phyloP scores from a whole-genome alignment of 2,329 filamentous ascomycete species.

The Penicillium sclerotigenum region DNA sequence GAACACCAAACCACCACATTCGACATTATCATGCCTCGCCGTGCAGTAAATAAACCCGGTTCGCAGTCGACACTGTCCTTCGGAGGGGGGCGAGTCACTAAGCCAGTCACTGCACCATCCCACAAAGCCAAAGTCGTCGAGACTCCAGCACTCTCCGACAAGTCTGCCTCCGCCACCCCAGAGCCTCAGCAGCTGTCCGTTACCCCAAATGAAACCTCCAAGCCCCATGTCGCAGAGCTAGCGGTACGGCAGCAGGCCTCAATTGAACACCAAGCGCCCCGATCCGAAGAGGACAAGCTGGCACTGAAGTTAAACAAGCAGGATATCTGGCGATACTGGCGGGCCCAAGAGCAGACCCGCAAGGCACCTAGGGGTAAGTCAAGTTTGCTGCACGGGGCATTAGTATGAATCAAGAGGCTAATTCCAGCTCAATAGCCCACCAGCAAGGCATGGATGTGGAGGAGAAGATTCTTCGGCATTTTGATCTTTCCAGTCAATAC shows the following conservation, averaged over 20 bases:
- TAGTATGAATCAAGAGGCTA: background rate
- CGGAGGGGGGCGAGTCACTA: slow-evolving; percentile 58
- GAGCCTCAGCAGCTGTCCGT: slow-evolving; percentile 29
- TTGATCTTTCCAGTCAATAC: slow-evolving; percentile 87
- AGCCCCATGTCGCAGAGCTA: slow-evolving; percentile 36
- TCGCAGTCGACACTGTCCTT: slow-evolving; percentile 63
- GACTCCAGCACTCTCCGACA: slow-evolving; percentile 35
- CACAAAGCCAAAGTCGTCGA: slow-evolving; percentile 35
- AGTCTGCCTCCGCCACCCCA: slow-evolving; percentile 20
- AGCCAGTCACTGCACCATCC: slow-evolving; percentile 45
- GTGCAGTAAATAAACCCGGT: slow-evolving; percentile 36
- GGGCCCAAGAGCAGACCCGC: slow-evolving; percentile 64
- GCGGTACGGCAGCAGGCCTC: slow-evolving; percentile 50
- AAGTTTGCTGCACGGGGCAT: background rate
- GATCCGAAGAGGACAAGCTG: slow-evolving; percentile 34
- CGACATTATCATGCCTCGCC: slow-evolving; percentile 42
- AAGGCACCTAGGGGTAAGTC: slow-evolving; percentile 56
- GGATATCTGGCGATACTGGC: slow-evolving; percentile 77
- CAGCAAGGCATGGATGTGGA: slow-evolving; percentile 67
- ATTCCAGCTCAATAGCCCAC: slow-evolving; percentile 56
- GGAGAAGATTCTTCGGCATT: slow-evolving; percentile 87
- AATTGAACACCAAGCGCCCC: slow-evolving; percentile 37
- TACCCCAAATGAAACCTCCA: slow-evolving; percentile 25
- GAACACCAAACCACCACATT: background rate
- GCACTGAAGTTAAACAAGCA: slow-evolving; percentile 65